Evolutionary conservation across 73 alveolate species (phyloP).

Genomic region (Paramecium octaurelia): DNA sequence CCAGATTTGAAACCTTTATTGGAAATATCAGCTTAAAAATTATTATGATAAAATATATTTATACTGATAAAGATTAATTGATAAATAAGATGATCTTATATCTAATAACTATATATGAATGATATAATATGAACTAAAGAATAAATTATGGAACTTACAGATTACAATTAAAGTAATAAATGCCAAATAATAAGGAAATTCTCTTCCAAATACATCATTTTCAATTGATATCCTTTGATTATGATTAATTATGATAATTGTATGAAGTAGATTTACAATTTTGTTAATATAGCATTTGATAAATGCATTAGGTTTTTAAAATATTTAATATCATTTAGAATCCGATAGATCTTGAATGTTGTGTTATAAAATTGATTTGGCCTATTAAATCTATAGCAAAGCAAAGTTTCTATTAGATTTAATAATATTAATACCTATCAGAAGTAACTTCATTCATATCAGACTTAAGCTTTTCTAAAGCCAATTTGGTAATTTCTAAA

Average conservation of each 20-base stretch:
- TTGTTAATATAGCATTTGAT: not conserved
- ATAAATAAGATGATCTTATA: not conserved
- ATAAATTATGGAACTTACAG: conserved; percentile 12
- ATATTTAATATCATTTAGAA: not conserved
- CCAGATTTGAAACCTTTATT: not conserved
- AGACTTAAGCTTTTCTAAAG: not conserved
- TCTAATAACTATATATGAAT: not conserved
- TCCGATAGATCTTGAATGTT: not conserved
- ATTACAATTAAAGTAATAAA: not conserved
- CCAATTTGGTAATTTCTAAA: not conserved
- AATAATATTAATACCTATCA: not conserved
- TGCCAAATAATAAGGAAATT: too few species aligned
- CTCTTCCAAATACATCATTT: too few species aligned
- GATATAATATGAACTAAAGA: not conserved
- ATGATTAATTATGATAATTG: too few species aligned
- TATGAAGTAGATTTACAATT: not conserved
- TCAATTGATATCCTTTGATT: too few species aligned
- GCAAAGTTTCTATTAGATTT: not conserved
- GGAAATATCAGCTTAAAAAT: not conserved
- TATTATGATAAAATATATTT: not conserved
- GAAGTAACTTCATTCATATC: not conserved
- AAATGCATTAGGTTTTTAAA: not conserved
- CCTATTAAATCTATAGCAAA: not conserved
- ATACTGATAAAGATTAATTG: not conserved
- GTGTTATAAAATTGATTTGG: not conserved